A percentile compares a stretch with the other conserved stretches of the same genome.
Conservation (phyloP, 768 basidiomycete genomes). For the Mycena floridula region DNA sequence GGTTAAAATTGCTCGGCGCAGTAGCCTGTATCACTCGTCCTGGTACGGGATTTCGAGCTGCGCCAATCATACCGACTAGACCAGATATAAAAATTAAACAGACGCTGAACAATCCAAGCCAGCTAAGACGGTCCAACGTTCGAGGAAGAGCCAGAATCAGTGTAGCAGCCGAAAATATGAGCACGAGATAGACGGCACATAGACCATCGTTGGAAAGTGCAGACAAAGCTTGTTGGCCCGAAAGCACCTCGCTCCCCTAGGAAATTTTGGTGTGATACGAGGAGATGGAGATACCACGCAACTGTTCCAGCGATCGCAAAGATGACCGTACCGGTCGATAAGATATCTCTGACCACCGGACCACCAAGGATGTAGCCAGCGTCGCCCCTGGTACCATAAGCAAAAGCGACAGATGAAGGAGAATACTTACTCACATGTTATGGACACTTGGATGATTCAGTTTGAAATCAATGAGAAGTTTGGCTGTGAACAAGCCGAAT, state of each 20-base stretch:
- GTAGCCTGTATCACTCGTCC: slow-evolving; percentile 31
- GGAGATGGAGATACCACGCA: slow-evolving; percentile 17
- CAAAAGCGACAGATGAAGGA: neutral
- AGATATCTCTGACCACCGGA: slow-evolving; percentile 37
- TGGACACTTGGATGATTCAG: slow-evolving; percentile 49
- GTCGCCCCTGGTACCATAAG: slow-evolving; percentile 31
- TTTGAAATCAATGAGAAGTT: slow-evolving; percentile 51
- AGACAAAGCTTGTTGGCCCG: slow-evolving; percentile 47
- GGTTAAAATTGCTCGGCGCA: slow-evolving; percentile 33
- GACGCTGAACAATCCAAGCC: slow-evolving; percentile 41
- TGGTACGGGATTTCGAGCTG: slow-evolving; percentile 38
- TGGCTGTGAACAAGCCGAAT: slow-evolving; percentile 46
- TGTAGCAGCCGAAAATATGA: slow-evolving; percentile 39
- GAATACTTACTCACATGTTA: slow-evolving; percentile 36
- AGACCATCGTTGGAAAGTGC: slow-evolving; percentile 41
- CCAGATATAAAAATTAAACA: slow-evolving; percentile 38
- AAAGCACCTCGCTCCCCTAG: slow-evolving; percentile 43
- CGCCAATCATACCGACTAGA: slow-evolving; percentile 44
- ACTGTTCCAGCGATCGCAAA: slow-evolving; percentile 45
- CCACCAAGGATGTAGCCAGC: slow-evolving; percentile 46
- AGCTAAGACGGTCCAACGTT: slow-evolving; percentile 38
- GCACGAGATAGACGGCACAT: slow-evolving; percentile 36
- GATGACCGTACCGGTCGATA: slow-evolving; percentile 39
- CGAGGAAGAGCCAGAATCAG: slow-evolving; percentile 39
- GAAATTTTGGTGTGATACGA: too few species aligned